phyloP scores from a whole-genome alignment of 495 filamentous ascomycete genomes.

The Echria macrotheca region DNA sequence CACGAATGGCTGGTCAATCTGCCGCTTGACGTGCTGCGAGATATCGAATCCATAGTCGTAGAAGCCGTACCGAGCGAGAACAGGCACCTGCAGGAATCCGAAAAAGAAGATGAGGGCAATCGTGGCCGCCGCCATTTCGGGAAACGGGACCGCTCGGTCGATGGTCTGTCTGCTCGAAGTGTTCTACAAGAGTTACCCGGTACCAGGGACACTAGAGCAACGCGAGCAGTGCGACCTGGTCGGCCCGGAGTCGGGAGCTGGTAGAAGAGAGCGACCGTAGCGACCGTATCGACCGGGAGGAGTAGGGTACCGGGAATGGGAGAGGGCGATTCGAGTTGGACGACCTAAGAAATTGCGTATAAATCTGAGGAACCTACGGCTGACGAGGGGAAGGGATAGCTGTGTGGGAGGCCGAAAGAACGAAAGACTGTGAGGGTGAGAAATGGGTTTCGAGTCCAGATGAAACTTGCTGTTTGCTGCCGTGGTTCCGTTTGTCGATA shows the following conservation, averaged over 20 bases:
- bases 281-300: too few species aligned
- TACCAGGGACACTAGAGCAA: not conserved
- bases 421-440: not conserved
- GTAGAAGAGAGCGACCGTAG: not conserved
- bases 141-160: conserved; percentile 6
- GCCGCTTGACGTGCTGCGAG: conserved; percentile 19
- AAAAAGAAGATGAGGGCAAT: conserved; percentile 6
- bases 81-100: not conserved
- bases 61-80: conserved; percentile 15
- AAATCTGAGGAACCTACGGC: not conserved
- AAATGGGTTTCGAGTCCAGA: not conserved
- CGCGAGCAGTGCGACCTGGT: conserved; percentile 5
- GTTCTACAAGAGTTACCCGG: conserved; percentile 6
- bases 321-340: too few species aligned
- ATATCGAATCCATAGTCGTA: conserved; percentile 42
- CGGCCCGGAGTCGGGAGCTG: not conserved
- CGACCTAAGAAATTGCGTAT: not conserved
- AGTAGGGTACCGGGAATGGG: too few species aligned
- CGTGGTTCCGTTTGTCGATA: not conserved
- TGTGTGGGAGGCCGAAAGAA: not conserved
- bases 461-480: not conserved
- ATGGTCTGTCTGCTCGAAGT: not conserved
- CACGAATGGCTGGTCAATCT: conserved; percentile 16
- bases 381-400: not conserved
- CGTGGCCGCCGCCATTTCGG: conserved; percentile 2